phyloP scores from a whole-genome alignment of 441 rosid genomes.

The Pelargonium exstipulatum region DNA sequence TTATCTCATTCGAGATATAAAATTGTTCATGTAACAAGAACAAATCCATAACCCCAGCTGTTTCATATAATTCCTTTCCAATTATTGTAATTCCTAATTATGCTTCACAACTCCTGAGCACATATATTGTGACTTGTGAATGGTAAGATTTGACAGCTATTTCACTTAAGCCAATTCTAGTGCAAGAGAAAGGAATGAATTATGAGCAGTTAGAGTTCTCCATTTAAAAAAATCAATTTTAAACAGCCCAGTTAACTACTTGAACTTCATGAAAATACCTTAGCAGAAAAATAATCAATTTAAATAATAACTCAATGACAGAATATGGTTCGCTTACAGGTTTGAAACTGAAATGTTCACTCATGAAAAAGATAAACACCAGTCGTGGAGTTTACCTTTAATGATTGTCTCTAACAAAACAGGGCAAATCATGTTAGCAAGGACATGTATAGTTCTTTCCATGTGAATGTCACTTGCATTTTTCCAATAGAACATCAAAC shows the following conservation, averaged over 20 bases:
- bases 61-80: background rate
- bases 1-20: background rate
- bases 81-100: background rate
- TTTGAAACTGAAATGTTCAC: background rate
- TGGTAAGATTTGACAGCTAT: no score
- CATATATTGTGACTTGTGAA: no score
- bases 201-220: background rate
- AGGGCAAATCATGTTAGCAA: slow-evolving; percentile 63
- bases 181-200: no score
- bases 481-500: slow-evolving; percentile 60
- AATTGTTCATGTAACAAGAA: background rate
- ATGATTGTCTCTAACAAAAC: slow-evolving; percentile 67
- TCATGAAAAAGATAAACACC: background rate
- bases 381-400: slow-evolving; percentile 51
- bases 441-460: slow-evolving; percentile 42
- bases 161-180: no score
- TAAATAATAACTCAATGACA: background rate
- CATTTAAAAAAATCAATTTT: no score
- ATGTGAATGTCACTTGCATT: slow-evolving; percentile 36
- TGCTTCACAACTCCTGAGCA: no score
- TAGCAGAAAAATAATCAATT: background rate
- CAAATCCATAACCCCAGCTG: background rate
- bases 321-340: background rate
- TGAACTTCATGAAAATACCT: background rate
- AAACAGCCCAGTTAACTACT: background rate